A percentile compares a stretch with the other conserved stretches of the same genome.
These are phyloP conservation scores for Trichoderma orchidacearum DNA, from an alignment of 495 filamentous ascomycete genomes.

Conservation along the genomic window DNA sequence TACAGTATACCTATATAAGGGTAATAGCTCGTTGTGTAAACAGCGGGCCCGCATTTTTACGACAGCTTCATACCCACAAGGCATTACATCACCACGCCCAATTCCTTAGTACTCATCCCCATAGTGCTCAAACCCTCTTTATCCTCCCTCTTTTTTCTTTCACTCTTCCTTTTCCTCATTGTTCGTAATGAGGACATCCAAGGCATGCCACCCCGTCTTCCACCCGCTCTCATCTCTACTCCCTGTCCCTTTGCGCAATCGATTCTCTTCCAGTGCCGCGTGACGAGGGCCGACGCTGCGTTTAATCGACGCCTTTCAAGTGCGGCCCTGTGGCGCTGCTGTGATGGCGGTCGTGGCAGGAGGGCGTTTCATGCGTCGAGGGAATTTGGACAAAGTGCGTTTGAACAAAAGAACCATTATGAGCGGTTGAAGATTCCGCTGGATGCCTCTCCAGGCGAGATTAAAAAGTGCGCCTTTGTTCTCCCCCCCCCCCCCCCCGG, in stretches of 20 bases:
- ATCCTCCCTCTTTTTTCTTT: background rate
- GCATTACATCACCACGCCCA: background rate
- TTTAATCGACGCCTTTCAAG: too few relatives aligned
- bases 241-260: background rate
- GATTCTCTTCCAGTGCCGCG: background rate
- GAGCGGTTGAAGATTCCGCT: conserved; percentile 62
- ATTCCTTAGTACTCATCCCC: too few relatives aligned
- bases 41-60: too few relatives aligned
- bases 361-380: background rate
- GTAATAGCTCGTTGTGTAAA: too few relatives aligned
- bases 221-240: background rate
- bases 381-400: background rate
- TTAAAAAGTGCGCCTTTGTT: conserved; percentile 58
- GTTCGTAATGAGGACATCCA: background rate
- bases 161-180: background rate
- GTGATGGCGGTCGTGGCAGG: background rate
- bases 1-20: too few relatives aligned
- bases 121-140: background rate
- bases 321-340: background rate
- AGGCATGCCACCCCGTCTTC: conserved; percentile 3
- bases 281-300: background rate
- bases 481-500: conserved; percentile 2
- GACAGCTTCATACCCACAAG: too few relatives aligned
- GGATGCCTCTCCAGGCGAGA: conserved; percentile 55
- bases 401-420: conserved; percentile 48